A percentile compares a stretch with the other conserved stretches of the same genome.
Evolutionary conservation across 805 yeast species (phyloP).

Genomic region (Huiozyma sinensis): DNA sequence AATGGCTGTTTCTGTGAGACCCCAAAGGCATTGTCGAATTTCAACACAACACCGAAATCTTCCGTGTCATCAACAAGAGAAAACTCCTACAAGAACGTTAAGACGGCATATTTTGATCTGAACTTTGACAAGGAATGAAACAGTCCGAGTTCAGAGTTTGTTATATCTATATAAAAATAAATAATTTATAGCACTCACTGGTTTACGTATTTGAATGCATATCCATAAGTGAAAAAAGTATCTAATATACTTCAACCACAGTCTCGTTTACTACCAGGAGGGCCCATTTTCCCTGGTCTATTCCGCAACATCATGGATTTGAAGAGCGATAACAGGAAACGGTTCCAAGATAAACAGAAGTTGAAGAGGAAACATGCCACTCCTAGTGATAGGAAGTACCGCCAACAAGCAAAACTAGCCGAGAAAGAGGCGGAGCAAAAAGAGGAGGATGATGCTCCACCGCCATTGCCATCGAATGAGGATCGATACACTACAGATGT

Average conservation of each 20-base stretch:
- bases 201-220: too few relatives aligned
- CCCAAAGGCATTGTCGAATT: constrained; percentile 24
- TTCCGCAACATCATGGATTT: constrained; percentile 4
- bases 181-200: too few relatives aligned
- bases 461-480: constrained; percentile 12
- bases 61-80: constrained; percentile 10
- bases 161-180: background rate
- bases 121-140: constrained; percentile 2
- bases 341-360: constrained; percentile 32
- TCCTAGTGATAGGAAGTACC: constrained; percentile 29
- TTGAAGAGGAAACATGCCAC: constrained; percentile 31
- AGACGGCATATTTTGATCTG: constrained; percentile 4
- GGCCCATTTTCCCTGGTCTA: too few relatives aligned
- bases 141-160: background rate
- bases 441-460: constrained; percentile 13
- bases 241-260: too few relatives aligned
- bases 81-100: background rate
- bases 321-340: constrained; percentile 33
- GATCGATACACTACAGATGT: constrained; percentile 4
- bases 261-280: too few relatives aligned
- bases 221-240: too few relatives aligned
- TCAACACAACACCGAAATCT: constrained; percentile 19
- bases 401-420: constrained; percentile 14
- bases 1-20: constrained; percentile 25
- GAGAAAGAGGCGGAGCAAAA: constrained; percentile 3